A percentile compares a stretch with the other conserved stretches of the same genome.
Conservation (phyloP, 345 rosid genomes). For the Nasturtium officinale region DNA sequence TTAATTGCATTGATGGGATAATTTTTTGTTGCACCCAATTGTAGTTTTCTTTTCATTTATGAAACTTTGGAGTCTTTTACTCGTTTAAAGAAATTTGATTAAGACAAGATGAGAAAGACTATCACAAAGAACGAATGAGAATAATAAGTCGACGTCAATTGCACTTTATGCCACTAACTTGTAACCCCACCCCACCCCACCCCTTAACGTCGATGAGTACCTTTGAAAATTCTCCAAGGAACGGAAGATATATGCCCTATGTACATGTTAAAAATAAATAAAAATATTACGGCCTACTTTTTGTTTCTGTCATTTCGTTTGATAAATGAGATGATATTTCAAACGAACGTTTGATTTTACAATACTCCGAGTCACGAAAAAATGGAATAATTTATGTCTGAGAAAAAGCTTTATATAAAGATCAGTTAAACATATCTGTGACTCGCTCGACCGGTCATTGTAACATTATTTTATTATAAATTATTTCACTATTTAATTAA, state of each 20-base stretch:
- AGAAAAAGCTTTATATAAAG: not conserved
- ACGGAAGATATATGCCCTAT: not conserved
- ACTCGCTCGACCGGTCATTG: not conserved
- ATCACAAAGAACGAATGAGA: constrained; percentile 42
- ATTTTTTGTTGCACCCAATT: constrained; percentile 10
- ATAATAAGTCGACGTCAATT: constrained; percentile 30
- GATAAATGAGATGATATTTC: not conserved
- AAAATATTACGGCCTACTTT: not conserved
- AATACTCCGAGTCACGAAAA: not conserved
- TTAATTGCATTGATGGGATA: not conserved
- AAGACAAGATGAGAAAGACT: constrained; percentile 34
- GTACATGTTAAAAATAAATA: not conserved
- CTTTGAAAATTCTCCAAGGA: not conserved
- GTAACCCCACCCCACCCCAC: no score
- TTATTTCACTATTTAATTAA: not conserved
- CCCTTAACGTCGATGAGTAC: no score
- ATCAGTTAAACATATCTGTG: constrained; percentile 1
- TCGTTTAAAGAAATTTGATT: constrained; percentile 34
- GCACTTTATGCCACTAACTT: constrained; percentile 36
- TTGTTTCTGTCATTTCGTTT: not conserved
- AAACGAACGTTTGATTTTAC: not conserved
- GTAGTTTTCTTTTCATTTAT: constrained; percentile 21
- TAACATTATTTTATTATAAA: not conserved
- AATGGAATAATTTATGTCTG: not conserved
- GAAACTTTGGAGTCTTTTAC: constrained; percentile 27